Evolutionary conservation across 768 basidiomycete species (phyloP).

Genomic region (Aureoboletus auriporus): DNA sequence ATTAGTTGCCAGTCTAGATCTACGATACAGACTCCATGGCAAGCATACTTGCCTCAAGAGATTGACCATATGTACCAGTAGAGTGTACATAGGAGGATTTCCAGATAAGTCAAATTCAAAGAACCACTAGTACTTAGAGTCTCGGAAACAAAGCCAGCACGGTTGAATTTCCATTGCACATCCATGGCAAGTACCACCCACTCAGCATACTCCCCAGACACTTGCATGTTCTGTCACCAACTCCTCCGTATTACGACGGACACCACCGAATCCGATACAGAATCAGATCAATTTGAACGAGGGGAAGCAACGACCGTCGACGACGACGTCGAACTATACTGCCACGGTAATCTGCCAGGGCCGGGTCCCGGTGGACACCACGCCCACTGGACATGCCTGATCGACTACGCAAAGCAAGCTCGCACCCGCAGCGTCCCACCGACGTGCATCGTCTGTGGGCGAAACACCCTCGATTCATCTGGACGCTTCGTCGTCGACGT

Average conservation of each 20-base stretch:
- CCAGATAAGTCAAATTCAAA: too few species aligned
- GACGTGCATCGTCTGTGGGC: constrained; percentile 14
- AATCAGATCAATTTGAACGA: neutral
- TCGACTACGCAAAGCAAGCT: constrained; percentile 15
- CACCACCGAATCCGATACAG: constrained; percentile 5
- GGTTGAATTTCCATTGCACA: neutral
- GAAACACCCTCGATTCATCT: constrained; percentile 11
- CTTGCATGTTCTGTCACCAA: constrained; percentile 23
- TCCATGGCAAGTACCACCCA: constrained; percentile 8
- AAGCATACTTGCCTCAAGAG: too few species aligned
- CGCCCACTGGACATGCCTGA: constrained; percentile 25
- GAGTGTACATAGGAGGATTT: too few species aligned
- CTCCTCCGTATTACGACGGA: constrained; percentile 10
- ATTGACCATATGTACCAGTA: too few species aligned
- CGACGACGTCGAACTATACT: constrained; percentile 25
- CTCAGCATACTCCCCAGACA: constrained; percentile 17
- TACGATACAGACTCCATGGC: too few species aligned
- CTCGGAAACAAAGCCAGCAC: too few species aligned
- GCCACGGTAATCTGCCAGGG: constrained; percentile 16
- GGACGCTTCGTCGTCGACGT: constrained; percentile 24
- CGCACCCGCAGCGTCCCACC: neutral
- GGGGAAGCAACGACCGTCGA: constrained; percentile 8
- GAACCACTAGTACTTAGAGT: too few species aligned
- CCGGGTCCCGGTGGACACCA: constrained; percentile 21
- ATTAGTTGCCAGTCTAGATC: neutral